Base-by-base conservation (phyloP, 495 filamentous ascomycete genomes). In the Talaromyces liani region DNA sequence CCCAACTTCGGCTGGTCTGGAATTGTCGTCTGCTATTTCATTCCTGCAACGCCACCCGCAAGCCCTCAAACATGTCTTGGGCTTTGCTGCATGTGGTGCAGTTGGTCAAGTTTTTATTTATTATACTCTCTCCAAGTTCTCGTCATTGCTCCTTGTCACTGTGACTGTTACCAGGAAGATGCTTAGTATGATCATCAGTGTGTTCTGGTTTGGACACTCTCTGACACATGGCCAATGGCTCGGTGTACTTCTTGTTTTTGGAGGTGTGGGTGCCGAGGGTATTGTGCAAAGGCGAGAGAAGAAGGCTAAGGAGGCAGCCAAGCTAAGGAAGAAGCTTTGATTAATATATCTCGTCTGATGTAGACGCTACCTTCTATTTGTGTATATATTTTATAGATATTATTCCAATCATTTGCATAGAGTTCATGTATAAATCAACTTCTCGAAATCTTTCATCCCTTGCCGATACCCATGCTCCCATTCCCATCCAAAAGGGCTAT, bases 91-190 rank as follows among this genome's bases (percentile, higher is more conserved):
- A n/a, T 98, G 92, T 70, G 94, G 94, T 14, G 94, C 92, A 31
- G 76, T 98, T 12, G 94, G 94, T 6, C 94, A 98, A 78, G 85
- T 98, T 6, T 98, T 98, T 73, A 97, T 98, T 66, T 98, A 97
- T 82, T 92, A 96, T 77, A 97, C 95, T 0, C 83, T 98, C 39
- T 88, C 90, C 14, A 88, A 88, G 41, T 98, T 98, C 77, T 94
- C 91, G 36, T 92, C 88, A 8, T 80, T 98, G 62, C 82, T 98
- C 58, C 86, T 98, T 29, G 94, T 97, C 12, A 98, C 94, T 9
- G 92, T 98, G 0, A 98, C 93, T 2, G 94, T 98, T 10, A 98
- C 94, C 53, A 82, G 94, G 66, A 98, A 98, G 79, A 98, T 98
- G 95, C 82, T 97, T 71, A 97, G 92, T 64, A 98, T 98, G 94